phyloP scores from a whole-genome alignment of 495 filamentous ascomycete genomes.

The Daldinia vernicosa region DNA sequence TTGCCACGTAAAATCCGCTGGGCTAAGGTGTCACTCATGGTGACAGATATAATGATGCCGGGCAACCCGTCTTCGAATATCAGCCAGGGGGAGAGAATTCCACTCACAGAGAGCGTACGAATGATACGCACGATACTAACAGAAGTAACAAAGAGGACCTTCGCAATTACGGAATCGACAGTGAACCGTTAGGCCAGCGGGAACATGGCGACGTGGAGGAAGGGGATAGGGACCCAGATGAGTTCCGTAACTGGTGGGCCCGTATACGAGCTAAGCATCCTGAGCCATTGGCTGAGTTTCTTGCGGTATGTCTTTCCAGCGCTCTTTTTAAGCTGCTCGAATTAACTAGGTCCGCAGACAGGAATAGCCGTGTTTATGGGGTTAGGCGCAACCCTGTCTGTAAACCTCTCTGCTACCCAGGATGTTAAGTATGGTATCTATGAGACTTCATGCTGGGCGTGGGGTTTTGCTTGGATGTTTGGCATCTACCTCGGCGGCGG shows the following conservation, averaged over 20 bases:
- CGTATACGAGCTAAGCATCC: slow-evolving; percentile 61
- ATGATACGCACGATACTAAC: slow-evolving; percentile 21
- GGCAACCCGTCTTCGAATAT: slow-evolving; percentile 43
- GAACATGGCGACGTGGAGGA: slow-evolving; percentile 31
- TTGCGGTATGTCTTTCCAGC: slow-evolving; percentile 53
- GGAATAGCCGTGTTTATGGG: slow-evolving; percentile 51
- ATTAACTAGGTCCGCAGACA: slow-evolving; percentile 33
- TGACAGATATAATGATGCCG: slow-evolving; percentile 26
- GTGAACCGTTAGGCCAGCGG: slow-evolving; percentile 34
- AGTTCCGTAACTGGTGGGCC: slow-evolving; percentile 63
- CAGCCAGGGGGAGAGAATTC: slow-evolving; percentile 29
- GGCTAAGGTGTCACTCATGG: slow-evolving; percentile 46
- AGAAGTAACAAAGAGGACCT: slow-evolving; percentile 9
- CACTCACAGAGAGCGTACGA: slow-evolving; percentile 27
- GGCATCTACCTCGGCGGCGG: slow-evolving; percentile 66
- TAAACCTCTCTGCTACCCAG: slow-evolving; percentile 52
- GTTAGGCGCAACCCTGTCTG: slow-evolving; percentile 59
- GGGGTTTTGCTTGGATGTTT: slow-evolving; percentile 67
- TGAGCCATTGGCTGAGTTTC: slow-evolving; percentile 60
- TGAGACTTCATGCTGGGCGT: slow-evolving; percentile 55
- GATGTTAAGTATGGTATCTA: slow-evolving; percentile 52
- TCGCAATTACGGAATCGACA: slow-evolving; percentile 33
- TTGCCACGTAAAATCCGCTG: slow-evolving; percentile 59
- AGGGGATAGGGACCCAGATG: slow-evolving; percentile 57
- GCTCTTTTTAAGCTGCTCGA: background rate